Conservation (phyloP, 345 rosid genomes). For the Acer campestre region DNA sequence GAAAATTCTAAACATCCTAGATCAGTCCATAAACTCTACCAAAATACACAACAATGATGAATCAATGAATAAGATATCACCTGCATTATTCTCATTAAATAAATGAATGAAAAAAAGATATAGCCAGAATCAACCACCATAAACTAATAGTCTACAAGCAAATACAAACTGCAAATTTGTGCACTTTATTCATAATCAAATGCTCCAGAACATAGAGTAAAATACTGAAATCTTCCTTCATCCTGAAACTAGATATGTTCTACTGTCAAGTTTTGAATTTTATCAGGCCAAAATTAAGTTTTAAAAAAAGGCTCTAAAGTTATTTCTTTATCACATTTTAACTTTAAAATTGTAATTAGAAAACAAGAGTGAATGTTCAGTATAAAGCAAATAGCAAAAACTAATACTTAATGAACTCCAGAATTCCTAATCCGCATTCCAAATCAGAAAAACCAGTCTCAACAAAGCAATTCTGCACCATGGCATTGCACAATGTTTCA, state of each 20-base stretch:
- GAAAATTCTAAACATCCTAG: background rate
- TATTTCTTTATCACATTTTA: background rate
- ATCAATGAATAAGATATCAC: background rate
- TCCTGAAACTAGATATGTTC: background rate
- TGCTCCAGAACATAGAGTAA: background rate
- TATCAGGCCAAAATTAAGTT: background rate
- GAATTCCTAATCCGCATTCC: background rate
- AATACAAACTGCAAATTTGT: background rate
- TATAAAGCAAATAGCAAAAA: background rate
- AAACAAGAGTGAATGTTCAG: background rate
- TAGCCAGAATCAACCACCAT: background rate
- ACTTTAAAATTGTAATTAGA: background rate
- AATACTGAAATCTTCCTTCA: background rate
- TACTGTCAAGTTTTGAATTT: no score
- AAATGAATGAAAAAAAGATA: no score
- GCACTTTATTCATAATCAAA: background rate
- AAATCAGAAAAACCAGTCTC: no score
- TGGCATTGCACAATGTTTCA: no score
- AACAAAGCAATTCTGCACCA: no score
- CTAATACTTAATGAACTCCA: background rate
- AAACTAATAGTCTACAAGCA: constrained; percentile 16
- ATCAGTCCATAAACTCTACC: background rate
- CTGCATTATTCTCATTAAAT: no score
- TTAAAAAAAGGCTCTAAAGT: background rate
- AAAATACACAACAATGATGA: background rate